Percentiles rank a stretch among this genome's conserved stretches.
phyloP scores from a whole-genome alignment of 2,329 filamentous ascomycete species.

The Pestalotiopsis sp. region DNA sequence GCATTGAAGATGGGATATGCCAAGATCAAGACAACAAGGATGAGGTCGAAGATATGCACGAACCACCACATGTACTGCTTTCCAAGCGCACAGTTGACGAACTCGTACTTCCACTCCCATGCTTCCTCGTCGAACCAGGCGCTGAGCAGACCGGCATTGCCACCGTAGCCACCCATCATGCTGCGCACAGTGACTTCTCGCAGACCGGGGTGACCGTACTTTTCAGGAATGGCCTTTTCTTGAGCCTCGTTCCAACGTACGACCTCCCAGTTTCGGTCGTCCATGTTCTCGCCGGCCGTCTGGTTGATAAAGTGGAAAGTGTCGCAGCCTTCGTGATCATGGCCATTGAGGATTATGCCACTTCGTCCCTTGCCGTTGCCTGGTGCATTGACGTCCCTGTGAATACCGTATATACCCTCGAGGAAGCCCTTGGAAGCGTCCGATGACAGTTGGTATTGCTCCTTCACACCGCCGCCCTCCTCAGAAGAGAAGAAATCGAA shows the following conservation, averaged over 20 bases:
- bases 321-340: conserved; percentile 95
- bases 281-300: conserved; percentile 41
- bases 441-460: conserved; percentile 87
- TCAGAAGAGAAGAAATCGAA: conserved; percentile 74
- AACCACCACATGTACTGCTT: conserved; percentile 95
- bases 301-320: conserved; percentile 81
- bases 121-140: conserved; percentile 80
- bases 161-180: conserved; percentile 98
- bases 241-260: conserved; percentile 49
- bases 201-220: conserved; percentile 60
- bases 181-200: conserved; percentile 91
- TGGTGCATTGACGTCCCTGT: conserved; percentile 58
- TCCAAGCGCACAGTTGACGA: conserved; percentile 76
- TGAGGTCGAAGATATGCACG: conserved; percentile 74
- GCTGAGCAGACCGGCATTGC: conserved; percentile 85
- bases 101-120: conserved; percentile 83
- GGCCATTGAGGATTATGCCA: conserved; percentile 86
- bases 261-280: conserved; percentile 53
- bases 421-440: conserved; percentile 76
- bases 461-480: conserved; percentile 74
- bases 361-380: conserved; percentile 67
- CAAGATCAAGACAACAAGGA: conserved; percentile 37
- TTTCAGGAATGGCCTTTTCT: conserved; percentile 40
- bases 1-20: conserved; percentile 26
- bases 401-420: conserved; percentile 82